Base-by-base conservation (phyloP, 192 early-diverging fungal genomes). In the Spizellomyces sp. region DNA sequence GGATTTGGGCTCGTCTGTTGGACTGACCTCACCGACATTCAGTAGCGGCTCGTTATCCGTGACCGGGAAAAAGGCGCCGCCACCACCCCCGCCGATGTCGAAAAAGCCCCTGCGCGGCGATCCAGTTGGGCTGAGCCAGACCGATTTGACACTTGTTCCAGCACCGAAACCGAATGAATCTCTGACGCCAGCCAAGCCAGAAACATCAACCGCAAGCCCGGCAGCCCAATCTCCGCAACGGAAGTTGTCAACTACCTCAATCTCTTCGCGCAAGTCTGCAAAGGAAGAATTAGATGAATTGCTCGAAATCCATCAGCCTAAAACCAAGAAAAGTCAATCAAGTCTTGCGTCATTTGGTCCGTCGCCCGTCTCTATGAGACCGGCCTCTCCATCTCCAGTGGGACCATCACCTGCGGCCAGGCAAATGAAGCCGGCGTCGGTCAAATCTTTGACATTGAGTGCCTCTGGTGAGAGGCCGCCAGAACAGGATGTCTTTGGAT, bases 231-330 rank as follows among this genome's bases (percentile, higher is more conserved):
- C 27, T 36, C 27, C 42, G 5, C 42, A 15, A 14, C 59, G 59
- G 4, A 61, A 61, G 36, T 6, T 17, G 9, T 61, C 59, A 6
- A 61, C 15, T 14, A 42, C 22, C 22, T 61, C 59, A 19, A 61
- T 42, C 14, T 15, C 42, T 14, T 61, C 60, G 21, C 36, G 14
- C 21, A 55, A n/a, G 12, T 64, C 61, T 9, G 61, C 15, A 9
- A 59, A 58, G 54, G 56, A 66, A n/a, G 72, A 74, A 12, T 67
- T 74, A 36, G 65, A 74, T 8, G 66, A 17, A 5, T 17, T 74
- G 21, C 67, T 74, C 44, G 66, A 66, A 44, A 44, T n/a, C 14
- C 58, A 67, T 57, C 14, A 50, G 48, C 65, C 65, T 21, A 58
- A 45, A 14, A 67, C 2, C 14, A 22, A 22, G 4, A 9, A 41